These are phyloP conservation scores for Cordyceps farinosa DNA, from an alignment of 2,329 filamentous ascomycete genomes.

Conservation along the genomic window DNA sequence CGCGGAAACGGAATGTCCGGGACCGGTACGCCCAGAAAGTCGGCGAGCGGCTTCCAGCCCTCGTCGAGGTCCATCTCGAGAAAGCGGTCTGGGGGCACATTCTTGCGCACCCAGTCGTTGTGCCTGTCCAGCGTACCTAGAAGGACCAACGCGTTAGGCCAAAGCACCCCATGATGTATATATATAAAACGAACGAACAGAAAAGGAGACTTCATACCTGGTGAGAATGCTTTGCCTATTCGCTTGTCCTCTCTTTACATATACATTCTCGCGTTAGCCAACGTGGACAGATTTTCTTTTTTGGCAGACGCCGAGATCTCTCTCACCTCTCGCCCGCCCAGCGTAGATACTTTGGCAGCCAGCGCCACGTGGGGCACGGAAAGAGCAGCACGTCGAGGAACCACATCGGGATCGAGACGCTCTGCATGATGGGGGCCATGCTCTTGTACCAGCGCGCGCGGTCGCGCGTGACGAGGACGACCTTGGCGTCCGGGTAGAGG, in stretches of 20 bases:
- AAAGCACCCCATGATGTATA: no score
- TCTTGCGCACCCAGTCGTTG: constrained; percentile 19
- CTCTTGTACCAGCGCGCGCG: constrained; percentile 35
- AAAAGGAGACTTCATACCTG: not conserved
- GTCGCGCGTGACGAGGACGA: constrained; percentile 40
- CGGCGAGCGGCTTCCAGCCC: constrained; percentile 29
- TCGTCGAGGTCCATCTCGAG: constrained; percentile 24
- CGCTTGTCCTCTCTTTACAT: not conserved
- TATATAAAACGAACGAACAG: not conserved
- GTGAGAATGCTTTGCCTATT: not conserved
- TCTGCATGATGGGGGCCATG: constrained; percentile 23
- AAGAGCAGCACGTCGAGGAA: constrained; percentile 15
- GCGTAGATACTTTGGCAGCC: constrained; percentile 17
- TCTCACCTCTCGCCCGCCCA: not conserved
- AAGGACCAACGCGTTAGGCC: not conserved
- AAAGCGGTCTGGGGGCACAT: constrained; percentile 21
- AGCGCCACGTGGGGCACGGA: constrained; percentile 20
- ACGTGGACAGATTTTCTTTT: not conserved
- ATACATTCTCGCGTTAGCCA: no score
- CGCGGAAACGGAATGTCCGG: constrained; percentile 27
- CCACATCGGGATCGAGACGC: constrained; percentile 8
- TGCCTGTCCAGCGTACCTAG: constrained; percentile 21
- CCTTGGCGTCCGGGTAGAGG: constrained; percentile 46
- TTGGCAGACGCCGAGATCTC: not conserved
- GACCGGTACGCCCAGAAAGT: constrained; percentile 26